These are phyloP conservation scores for Chaetothyriales sp. DNA, from an alignment of 2,329 filamentous ascomycete species.

Conservation along the genomic window DNA sequence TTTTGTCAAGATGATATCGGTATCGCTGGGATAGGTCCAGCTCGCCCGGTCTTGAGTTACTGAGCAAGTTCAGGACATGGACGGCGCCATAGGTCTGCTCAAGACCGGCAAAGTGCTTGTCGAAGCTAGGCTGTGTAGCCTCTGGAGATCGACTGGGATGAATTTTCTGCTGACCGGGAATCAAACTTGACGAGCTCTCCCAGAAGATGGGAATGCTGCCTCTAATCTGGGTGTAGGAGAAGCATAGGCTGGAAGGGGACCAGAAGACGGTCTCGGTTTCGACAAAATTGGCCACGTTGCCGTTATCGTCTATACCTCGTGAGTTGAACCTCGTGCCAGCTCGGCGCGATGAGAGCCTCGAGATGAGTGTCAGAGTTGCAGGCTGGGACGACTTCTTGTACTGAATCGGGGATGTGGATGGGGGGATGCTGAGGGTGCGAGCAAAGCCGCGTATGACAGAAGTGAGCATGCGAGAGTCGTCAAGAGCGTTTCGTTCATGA, in stretches of 20 bases:
- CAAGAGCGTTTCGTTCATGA: constrained; percentile 64
- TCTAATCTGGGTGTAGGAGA: constrained; percentile 85
- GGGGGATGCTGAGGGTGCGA: constrained; percentile 70
- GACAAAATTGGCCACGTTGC: constrained; percentile 97
- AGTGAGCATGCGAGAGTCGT: constrained; percentile 74
- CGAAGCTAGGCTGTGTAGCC: constrained; percentile 85
- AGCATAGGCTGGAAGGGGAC: constrained; percentile 62
- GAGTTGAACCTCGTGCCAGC: constrained; percentile 94
- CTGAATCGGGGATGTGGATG: constrained; percentile 54
- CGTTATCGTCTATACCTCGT: constrained; percentile 93
- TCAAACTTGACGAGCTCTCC: constrained; percentile 79
- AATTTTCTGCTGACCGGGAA: constrained; percentile 91
- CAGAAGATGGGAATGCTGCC: constrained; percentile 94
- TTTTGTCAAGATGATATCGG: constrained; percentile 60
- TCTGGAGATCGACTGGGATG: constrained; percentile 75
- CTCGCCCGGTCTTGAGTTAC: constrained; percentile 74
- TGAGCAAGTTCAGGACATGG: constrained; percentile 89
- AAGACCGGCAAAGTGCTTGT: constrained; percentile 85
- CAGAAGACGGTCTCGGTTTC: constrained; percentile 91
- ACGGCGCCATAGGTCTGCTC: constrained; percentile 78
- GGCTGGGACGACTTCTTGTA: constrained; percentile 58
- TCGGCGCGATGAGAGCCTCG: constrained; percentile 74
- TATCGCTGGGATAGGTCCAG: constrained; percentile 70
- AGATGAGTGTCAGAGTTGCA: constrained; percentile 77
- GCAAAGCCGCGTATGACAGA: constrained; percentile 92